These are phyloP conservation scores for Hypholoma fasciculare DNA, from an alignment of 768 basidiomycete species.

Conservation along the genomic window DNA sequence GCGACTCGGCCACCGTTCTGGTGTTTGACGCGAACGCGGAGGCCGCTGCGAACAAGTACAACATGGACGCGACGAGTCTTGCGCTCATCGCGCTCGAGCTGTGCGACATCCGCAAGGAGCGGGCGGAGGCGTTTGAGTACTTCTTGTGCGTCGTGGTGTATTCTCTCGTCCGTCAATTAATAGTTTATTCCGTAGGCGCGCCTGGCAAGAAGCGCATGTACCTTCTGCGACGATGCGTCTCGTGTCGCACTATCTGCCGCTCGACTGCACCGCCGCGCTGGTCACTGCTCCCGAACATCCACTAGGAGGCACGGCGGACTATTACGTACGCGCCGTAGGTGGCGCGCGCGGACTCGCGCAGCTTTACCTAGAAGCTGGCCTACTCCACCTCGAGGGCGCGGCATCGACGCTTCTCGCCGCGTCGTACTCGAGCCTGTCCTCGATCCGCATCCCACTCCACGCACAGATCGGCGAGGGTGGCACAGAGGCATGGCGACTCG, in stretches of 20 bases:
- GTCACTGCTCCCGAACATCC: conserved; percentile 33
- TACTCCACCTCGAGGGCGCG: conserved; percentile 80
- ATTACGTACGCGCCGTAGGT: conserved; percentile 68
- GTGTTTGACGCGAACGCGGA: conserved; percentile 48
- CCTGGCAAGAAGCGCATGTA: conserved; percentile 77
- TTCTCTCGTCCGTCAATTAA: not conserved
- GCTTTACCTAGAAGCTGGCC: conserved; percentile 76
- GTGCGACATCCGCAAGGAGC: conserved; percentile 73
- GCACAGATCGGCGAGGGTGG: conserved; percentile 55
- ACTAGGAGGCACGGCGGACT: conserved; percentile 50
- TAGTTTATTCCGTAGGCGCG: conserved; percentile 49
- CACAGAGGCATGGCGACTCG: conserved; percentile 72
- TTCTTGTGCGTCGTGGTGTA: conserved; percentile 58
- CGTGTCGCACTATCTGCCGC: conserved; percentile 69
- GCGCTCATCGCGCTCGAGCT: conserved; percentile 70
- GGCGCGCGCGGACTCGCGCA: conserved; percentile 67
- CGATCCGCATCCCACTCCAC: conserved; percentile 65
- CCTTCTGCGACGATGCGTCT: conserved; percentile 80
- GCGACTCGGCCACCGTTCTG: conserved; percentile 50
- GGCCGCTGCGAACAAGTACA: conserved; percentile 63
- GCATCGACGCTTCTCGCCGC: conserved; percentile 70
- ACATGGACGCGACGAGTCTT: conserved; percentile 86
- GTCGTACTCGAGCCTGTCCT: conserved; percentile 76
- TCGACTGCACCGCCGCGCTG: conserved; percentile 44
- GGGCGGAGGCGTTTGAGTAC: conserved; percentile 79